Conservation (phyloP, 73 alveolate genomes). For the Paramecium pentaurelia region DNA sequence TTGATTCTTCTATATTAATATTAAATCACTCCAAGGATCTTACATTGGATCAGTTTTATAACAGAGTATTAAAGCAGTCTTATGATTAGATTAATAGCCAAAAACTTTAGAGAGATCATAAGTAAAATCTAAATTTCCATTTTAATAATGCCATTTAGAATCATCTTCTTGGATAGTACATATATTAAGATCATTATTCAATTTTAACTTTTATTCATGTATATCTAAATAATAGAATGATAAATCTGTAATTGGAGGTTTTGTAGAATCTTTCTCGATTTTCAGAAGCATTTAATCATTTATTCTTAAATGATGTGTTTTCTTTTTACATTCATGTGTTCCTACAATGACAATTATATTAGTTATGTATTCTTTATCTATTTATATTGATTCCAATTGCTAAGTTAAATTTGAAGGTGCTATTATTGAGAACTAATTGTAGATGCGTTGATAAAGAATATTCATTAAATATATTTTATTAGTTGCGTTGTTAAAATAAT, state of each 20-base stretch:
- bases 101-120: background rate
- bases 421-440: background rate
- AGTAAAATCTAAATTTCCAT: background rate
- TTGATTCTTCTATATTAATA: background rate
- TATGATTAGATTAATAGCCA: background rate
- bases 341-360: background rate
- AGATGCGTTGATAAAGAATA: background rate
- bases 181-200: background rate
- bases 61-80: background rate
- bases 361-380: background rate
- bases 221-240: conserved; percentile 13
- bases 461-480: background rate
- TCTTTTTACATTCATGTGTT: background rate
- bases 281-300: background rate
- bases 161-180: background rate
- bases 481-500: background rate
- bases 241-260: conserved; percentile 32
- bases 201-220: background rate
- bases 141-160: background rate
- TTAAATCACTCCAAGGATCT: conserved; percentile 33
- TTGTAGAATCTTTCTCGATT: background rate
- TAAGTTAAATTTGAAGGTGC: background rate
- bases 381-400: background rate
- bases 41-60: background rate
- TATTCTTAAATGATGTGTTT: background rate